Evolutionary conservation across 176 grass and related monocot genomes (phyloP).

Genomic region (Rhynchospora tenuis): DNA sequence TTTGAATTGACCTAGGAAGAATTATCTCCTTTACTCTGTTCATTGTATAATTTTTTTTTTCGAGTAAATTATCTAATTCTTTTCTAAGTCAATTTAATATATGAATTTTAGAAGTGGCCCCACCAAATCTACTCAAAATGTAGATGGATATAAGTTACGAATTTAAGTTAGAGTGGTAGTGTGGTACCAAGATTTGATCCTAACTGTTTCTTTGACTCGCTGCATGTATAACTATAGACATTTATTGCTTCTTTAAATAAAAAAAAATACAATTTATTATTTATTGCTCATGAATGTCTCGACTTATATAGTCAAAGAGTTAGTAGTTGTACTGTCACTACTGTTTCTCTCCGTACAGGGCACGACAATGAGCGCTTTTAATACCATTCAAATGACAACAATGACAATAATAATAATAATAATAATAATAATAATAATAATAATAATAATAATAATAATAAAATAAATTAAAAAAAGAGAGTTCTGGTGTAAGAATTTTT

Average conservation of each 20-base stretch:
- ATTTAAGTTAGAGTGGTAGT: conserved; percentile 25
- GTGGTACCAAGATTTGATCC: conserved; percentile 19
- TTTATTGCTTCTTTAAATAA: neutral
- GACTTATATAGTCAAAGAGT: conserved; percentile 18
- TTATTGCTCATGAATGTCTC: conserved; percentile 21
- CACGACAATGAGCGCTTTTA: neutral
- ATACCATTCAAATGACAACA: too few species aligned
- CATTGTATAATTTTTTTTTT: too few species aligned
- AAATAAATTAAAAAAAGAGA: too few species aligned
- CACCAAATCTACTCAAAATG: conserved; percentile 5
- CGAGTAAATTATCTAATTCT: neutral
- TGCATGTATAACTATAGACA: neutral
- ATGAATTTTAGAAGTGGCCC: neutral
- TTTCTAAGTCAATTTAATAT: neutral
- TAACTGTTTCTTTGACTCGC: conserved; percentile 28
- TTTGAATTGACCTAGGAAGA: too few species aligned
- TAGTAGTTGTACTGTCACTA: conserved; percentile 4
- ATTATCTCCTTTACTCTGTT: too few species aligned
- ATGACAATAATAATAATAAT: too few species aligned
- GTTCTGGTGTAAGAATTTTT: too few species aligned
- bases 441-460: too few species aligned
- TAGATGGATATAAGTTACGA: neutral
- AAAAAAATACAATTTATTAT: neutral
- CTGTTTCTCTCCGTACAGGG: neutral
- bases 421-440: too few species aligned